Percentiles rank a stretch among this genome's conserved stretches.
These are phyloP conservation scores for Hanseniaspora vineae DNA, from an alignment of 805 yeast species.

Conservation along the genomic window DNA sequence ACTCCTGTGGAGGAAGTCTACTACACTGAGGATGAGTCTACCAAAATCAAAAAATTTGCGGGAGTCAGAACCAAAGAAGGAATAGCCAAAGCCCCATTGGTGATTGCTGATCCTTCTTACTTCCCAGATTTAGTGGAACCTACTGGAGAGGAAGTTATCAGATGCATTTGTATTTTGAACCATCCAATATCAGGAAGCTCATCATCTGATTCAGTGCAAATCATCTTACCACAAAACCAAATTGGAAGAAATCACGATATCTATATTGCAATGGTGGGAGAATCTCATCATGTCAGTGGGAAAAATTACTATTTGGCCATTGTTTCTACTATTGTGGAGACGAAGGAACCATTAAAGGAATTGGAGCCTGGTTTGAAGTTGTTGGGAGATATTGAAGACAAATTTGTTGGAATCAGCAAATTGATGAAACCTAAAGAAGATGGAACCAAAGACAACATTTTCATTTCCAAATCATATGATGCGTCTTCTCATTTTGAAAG, in stretches of 20 bases:
- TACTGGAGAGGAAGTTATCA: slow-evolving; percentile 24
- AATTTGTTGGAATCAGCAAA: slow-evolving; percentile 89
- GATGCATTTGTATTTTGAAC: slow-evolving; percentile 65
- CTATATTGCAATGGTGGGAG: slow-evolving; percentile 81
- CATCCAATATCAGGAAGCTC: slow-evolving; percentile 78
- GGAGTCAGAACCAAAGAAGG: slow-evolving; percentile 93
- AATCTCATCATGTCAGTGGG: slow-evolving; percentile 81
- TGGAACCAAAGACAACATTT: slow-evolving; percentile 70
- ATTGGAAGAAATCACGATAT: slow-evolving; percentile 87
- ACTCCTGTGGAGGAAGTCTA: slow-evolving; percentile 87
- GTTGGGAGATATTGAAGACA: slow-evolving; percentile 66
- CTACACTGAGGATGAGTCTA: slow-evolving; percentile 39
- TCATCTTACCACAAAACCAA: slow-evolving; percentile 94
- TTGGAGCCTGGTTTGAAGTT: slow-evolving; percentile 88
- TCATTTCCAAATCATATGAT: slow-evolving; percentile 80
- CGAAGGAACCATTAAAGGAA: slow-evolving; percentile 84
- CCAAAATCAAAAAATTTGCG: slow-evolving; percentile 42
- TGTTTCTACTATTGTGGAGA: slow-evolving; percentile 87
- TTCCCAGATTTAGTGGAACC: slow-evolving; percentile 52
- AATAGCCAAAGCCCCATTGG: slow-evolving; percentile 78
- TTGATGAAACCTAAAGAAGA: slow-evolving; percentile 76
- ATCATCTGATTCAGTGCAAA: slow-evolving; percentile 80
- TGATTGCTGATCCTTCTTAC: slow-evolving; percentile 95
- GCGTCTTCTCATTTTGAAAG: slow-evolving; percentile 92
- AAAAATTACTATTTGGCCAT: slow-evolving; percentile 86